phyloP scores from a whole-genome alignment of 108 stramenopile species.

The Ochromonas danica region DNA sequence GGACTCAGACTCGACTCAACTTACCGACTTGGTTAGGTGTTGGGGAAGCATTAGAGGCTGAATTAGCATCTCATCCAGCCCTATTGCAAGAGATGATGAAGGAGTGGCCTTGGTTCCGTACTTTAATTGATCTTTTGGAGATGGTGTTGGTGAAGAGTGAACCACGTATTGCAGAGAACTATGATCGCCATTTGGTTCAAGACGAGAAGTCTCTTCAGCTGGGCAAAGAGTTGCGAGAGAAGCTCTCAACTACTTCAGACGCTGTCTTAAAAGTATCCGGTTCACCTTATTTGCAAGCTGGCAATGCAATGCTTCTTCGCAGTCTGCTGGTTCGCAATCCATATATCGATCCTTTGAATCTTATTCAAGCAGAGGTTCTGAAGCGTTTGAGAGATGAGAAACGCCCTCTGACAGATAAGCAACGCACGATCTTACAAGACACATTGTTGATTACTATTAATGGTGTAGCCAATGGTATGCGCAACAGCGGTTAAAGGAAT shows the following conservation, averaged over 20 bases:
- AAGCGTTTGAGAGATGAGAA: constrained; percentile 72
- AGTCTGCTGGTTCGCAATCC: constrained; percentile 83
- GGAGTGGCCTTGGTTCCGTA: constrained; percentile 91
- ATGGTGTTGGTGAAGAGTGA: constrained; percentile 94
- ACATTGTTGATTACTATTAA: constrained; percentile 86
- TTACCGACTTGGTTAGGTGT: constrained; percentile 96
- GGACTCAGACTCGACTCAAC: constrained; percentile 90
- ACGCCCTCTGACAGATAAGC: constrained; percentile 58
- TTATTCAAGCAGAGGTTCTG: constrained; percentile 87
- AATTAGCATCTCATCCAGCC: constrained; percentile 47
- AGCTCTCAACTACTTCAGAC: constrained; percentile 73
- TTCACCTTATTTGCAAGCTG: constrained; percentile 68
- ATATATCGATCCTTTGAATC: constrained; percentile 94
- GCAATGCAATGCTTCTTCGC: constrained; percentile 76
- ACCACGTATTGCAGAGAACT: constrained; percentile 80
- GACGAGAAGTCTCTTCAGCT: constrained; percentile 59
- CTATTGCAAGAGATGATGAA: constrained; percentile 79
- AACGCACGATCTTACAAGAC: constrained; percentile 67
- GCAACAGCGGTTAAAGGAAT: constrained; percentile 77
- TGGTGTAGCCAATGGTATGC: constrained; percentile 91
- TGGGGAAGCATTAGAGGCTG: constrained; percentile 67
- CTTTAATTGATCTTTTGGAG: constrained; percentile 83
- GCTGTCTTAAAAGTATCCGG: constrained; percentile 77
- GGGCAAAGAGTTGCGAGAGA: constrained; percentile 75
- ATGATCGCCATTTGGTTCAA: constrained; percentile 77